These are phyloP conservation scores for Actinomucor elegans DNA, from an alignment of 371 early-diverging fungal genomes.

Conservation along the genomic window DNA sequence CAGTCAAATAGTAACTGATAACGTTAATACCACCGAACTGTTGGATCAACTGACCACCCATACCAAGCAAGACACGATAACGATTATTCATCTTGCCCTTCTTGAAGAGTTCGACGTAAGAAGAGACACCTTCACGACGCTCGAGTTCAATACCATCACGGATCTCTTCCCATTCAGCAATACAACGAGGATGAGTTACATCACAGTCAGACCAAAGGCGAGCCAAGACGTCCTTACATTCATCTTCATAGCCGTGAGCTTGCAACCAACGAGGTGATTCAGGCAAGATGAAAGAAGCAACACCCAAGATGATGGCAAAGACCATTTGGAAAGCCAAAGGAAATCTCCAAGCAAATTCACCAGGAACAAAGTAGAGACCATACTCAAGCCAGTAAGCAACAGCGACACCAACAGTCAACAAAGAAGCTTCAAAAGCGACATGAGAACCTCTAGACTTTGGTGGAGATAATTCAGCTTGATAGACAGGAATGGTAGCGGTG, in stretches of 20 bases:
- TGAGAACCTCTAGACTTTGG: slow-evolving; percentile 44
- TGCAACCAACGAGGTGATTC: slow-evolving; percentile 62
- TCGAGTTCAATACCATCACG: slow-evolving; percentile 38
- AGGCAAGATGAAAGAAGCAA: slow-evolving; percentile 48
- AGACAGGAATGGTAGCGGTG: slow-evolving; percentile 52
- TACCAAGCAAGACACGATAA: slow-evolving; percentile 41
- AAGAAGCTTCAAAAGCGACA: slow-evolving; percentile 36
- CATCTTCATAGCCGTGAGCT: slow-evolving; percentile 37
- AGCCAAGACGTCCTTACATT: slow-evolving; percentile 40
- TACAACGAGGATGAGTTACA: slow-evolving; percentile 27
- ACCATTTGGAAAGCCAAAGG: slow-evolving; percentile 52
- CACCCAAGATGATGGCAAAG: slow-evolving; percentile 46
- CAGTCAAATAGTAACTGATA: slow-evolving; percentile 43
- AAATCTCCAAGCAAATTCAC: slow-evolving; percentile 50
- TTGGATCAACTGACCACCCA: slow-evolving; percentile 45
- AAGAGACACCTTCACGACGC: slow-evolving; percentile 38
- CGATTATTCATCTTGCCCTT: slow-evolving; percentile 46
- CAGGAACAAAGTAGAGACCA: slow-evolving; percentile 36
- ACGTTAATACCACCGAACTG: slow-evolving; percentile 49
- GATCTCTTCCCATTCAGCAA: slow-evolving; percentile 43
- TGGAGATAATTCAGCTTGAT: slow-evolving; percentile 51
- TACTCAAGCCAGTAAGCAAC: slow-evolving; percentile 51
- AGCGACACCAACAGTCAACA: slow-evolving; percentile 33
- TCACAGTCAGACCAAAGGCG: slow-evolving; percentile 37
- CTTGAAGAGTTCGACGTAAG: slow-evolving; percentile 38